These are phyloP conservation scores for Myotisia sp. DNA, from an alignment of 2,329 filamentous ascomycete genomes.

Conservation along the genomic window DNA sequence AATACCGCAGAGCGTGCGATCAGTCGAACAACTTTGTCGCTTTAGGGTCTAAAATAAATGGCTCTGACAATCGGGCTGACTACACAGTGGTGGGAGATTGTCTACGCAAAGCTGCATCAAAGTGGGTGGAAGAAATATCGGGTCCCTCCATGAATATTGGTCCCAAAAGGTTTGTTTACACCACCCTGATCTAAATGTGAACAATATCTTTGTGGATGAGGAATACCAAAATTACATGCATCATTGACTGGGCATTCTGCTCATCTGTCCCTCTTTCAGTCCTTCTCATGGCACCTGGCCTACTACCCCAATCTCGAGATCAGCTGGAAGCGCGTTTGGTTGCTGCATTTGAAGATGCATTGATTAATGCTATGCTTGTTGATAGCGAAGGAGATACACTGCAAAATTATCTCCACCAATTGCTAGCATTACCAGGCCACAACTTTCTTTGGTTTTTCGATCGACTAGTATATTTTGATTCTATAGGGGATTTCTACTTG, in stretches of 20 bases:
- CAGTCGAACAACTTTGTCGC: constrained; percentile 17
- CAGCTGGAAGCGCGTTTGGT: constrained; percentile 9
- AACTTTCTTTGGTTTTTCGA: constrained; percentile 6
- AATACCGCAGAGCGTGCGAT: constrained; percentile 13
- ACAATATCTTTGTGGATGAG: constrained; percentile 25
- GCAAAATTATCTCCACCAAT: not conserved
- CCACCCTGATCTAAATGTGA: constrained; percentile 25
- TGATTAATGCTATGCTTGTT: not conserved
- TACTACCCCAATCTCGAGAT: constrained; percentile 15
- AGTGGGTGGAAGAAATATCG: constrained; percentile 5
- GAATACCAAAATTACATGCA: constrained; percentile 20
- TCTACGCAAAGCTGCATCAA: constrained; percentile 13
- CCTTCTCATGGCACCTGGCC: constrained; percentile 13
- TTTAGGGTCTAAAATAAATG: constrained; percentile 15
- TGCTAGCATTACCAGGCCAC: constrained; percentile 1
- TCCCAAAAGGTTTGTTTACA: constrained; percentile 12
- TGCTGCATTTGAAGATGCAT: constrained; percentile 6
- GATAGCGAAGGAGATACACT: constrained; percentile 2
- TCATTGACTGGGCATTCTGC: constrained; percentile 20
- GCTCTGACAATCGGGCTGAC: constrained; percentile 16
- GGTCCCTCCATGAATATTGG: constrained; percentile 4
- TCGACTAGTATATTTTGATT: constrained; percentile 7
- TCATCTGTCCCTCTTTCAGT: constrained; percentile 14
- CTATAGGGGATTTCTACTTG: constrained; percentile 4
- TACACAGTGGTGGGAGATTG: constrained; percentile 15